Base-by-base conservation (phyloP, 768 basidiomycete species). In the Boletales sp. region DNA sequence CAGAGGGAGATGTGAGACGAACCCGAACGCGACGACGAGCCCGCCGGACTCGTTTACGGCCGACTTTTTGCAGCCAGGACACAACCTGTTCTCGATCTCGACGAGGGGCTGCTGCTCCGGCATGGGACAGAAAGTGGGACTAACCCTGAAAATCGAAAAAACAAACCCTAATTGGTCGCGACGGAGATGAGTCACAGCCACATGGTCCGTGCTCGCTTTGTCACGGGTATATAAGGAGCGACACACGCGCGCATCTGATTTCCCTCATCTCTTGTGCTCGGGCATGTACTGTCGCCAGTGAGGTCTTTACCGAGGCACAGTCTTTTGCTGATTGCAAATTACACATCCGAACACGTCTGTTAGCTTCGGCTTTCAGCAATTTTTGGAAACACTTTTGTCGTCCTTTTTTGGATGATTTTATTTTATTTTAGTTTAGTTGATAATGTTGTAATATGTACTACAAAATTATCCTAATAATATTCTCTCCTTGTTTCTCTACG, bases 311-410 rank as follows among this genome's bases (percentile, higher is more conserved):
- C 85, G 89, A 91, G 86, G 83, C 84, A 86, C 84, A 88, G 86
- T 87, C 80, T 76, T 88, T 90, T 89, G 88, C 87, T 90, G 84
- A 85, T 90, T 90, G 87, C 87, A 90, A 90, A 90, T 87, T 90
- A 89, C 79, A 87, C 87, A 90, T 90, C 88, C 88, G 86, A 88
- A 90, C 86, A 70, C 87, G 86, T 90, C 87, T 86, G 80, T 82
- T 68, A 77, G 85, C 86, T 89, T 87, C 75, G 84, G 86, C 84
- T 79, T 78, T 74, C 80, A 84, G 86, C 84, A 90, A 90, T 90
- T 90, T 90, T 91, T 90, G 88, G 81, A 73, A 80, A 82, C 35
- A 40, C 5, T 15, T 18, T 37, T 9, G 11, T 12, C 36, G 9
- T n/a, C 15, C 15, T 2, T 17, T 27, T 27, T 27, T 27, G 24